A percentile compares a stretch with the other conserved stretches of the same genome.
These are phyloP conservation scores for Dentipellis fragilis DNA, from an alignment of 768 basidiomycete species.

Conservation along the genomic window DNA sequence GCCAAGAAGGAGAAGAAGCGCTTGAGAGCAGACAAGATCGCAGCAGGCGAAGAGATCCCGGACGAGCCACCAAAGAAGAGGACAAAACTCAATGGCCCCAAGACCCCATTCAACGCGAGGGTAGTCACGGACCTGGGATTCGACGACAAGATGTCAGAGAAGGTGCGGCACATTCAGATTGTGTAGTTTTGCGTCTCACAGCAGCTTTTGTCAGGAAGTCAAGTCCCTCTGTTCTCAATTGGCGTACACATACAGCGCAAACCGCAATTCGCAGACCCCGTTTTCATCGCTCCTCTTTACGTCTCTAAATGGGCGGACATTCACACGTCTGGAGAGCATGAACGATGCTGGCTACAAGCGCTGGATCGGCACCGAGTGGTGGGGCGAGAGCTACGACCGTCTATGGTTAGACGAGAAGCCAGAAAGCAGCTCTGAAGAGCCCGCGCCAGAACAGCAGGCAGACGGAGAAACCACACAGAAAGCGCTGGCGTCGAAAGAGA, in stretches of 20 bases:
- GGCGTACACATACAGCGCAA: conserved; percentile 84
- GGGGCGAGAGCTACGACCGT: conserved; percentile 60
- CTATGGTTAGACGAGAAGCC: conserved; percentile 39
- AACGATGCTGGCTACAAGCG: conserved; percentile 61
- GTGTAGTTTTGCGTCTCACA: background rate
- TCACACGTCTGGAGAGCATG: conserved; percentile 51
- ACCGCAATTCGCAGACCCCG: conserved; percentile 60
- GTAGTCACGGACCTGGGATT: conserved; percentile 86
- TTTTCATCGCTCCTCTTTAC: conserved; percentile 73
- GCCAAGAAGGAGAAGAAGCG: conserved; percentile 67
- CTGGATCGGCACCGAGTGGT: conserved; percentile 83
- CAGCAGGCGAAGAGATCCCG: conserved; percentile 49
- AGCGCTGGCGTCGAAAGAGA: conserved; percentile 22
- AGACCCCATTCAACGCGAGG: conserved; percentile 36
- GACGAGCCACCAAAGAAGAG: conserved; percentile 27
- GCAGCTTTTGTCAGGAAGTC: conserved; percentile 56
- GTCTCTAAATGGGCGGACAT: conserved; percentile 65
- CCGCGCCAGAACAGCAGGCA: background rate
- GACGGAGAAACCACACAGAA: background rate
- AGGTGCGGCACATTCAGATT: conserved; percentile 41
- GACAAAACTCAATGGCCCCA: conserved; percentile 16
- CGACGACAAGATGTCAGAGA: conserved; percentile 88
- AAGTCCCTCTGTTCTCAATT: conserved; percentile 83
- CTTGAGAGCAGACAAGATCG: conserved; percentile 45
- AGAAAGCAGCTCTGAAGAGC: background rate